A percentile compares a stretch with the other conserved stretches of the same genome.
These are phyloP conservation scores for Bodo saltans DNA, from an alignment of 78 protist genomes.

Conservation along the genomic window DNA sequence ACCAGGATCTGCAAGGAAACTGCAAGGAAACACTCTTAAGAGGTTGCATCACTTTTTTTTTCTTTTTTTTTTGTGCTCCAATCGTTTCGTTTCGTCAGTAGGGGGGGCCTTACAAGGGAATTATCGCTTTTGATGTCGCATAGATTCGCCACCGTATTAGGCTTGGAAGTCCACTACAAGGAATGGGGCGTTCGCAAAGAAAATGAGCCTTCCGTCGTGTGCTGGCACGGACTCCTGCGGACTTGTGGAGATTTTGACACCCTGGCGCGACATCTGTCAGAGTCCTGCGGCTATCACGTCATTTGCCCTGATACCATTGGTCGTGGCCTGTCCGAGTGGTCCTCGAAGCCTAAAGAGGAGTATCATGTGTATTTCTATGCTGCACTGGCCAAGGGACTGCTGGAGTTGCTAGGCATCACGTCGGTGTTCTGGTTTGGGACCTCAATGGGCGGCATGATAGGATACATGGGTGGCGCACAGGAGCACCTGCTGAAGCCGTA, in stretches of 20 bases:
- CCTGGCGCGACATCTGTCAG: not conserved
- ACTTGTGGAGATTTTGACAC: not conserved
- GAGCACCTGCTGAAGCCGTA: not conserved
- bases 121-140: no score
- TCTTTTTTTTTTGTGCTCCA: not conserved
- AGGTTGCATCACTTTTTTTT: no score
- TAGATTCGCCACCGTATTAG: no score
- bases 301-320: not conserved
- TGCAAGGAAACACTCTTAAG: no score
- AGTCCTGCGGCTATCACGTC: not conserved
- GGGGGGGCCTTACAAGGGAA: no score
- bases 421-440: not conserved
- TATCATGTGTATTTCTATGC: not conserved
- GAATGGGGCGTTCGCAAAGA: not conserved
- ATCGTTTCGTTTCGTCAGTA: no score
- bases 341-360: not conserved
- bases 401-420: not conserved
- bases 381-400: not conserved
- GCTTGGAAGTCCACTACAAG: no score
- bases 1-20: no score
- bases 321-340: not conserved
- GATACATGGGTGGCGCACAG: not conserved
- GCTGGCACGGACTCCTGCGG: not conserved
- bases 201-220: not conserved
- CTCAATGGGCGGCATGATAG: not conserved